Conservation (phyloP, 768 basidiomycete species). For the Austroboletus festivus region DNA sequence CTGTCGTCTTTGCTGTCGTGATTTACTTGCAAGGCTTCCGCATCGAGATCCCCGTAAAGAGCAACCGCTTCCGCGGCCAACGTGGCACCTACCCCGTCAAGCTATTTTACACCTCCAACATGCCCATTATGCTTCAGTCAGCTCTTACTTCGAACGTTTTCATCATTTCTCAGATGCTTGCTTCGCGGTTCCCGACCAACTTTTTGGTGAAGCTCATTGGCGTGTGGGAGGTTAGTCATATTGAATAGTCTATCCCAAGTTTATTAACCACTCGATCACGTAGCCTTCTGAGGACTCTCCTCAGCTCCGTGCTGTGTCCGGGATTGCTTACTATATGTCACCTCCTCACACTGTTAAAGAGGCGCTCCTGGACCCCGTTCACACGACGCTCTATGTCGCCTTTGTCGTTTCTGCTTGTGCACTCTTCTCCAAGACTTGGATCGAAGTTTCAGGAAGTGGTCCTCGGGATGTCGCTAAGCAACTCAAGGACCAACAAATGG, state of each 20-base stretch:
- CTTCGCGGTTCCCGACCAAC: slow-evolving; percentile 86
- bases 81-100: slow-evolving; percentile 95
- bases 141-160: slow-evolving; percentile 93
- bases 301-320: slow-evolving; percentile 85
- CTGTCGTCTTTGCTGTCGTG: slow-evolving; percentile 87
- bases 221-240: slow-evolving; percentile 86
- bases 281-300: slow-evolving; percentile 93
- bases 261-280: slow-evolving; percentile 6
- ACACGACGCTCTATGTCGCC: slow-evolving; percentile 83
- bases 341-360: slow-evolving; percentile 92
- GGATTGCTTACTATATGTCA: slow-evolving; percentile 97
- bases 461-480: slow-evolving; percentile 97
- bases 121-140: slow-evolving; percentile 99
- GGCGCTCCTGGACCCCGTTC: slow-evolving; percentile 88
- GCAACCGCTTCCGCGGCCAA: slow-evolving; percentile 94
- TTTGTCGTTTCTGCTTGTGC: slow-evolving; percentile 96
- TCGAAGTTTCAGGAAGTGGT: slow-evolving; percentile 94
- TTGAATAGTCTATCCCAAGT: background rate
- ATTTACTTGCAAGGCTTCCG: slow-evolving; percentile 99
- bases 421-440: slow-evolving; percentile 99
- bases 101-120: slow-evolving; percentile 98
- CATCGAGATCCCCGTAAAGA: slow-evolving; percentile 97
- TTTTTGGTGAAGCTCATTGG: slow-evolving; percentile 87
- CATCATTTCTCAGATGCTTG: slow-evolving; percentile 95
- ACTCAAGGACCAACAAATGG: slow-evolving; percentile 98